Evolutionary conservation across 768 basidiomycete species (phyloP).

Genomic region (Royoungia palumana): DNA sequence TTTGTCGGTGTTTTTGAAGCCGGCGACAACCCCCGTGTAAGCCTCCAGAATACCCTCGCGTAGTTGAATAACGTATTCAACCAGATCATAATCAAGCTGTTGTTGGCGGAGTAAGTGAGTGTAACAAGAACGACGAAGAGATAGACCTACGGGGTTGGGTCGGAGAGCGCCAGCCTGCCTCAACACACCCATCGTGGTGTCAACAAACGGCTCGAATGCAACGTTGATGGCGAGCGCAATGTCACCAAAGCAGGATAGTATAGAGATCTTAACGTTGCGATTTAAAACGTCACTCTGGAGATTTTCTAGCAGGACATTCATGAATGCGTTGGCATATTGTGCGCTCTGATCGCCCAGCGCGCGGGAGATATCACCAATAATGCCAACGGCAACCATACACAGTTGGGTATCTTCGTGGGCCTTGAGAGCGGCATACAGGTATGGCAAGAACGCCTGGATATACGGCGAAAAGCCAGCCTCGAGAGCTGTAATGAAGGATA

Average conservation of each 20-base stretch:
- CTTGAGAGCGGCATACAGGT: conserved; percentile 83
- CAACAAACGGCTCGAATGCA: conserved; percentile 83
- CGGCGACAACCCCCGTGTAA: conserved; percentile 91
- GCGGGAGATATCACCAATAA: conserved; percentile 95
- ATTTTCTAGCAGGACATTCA: conserved; percentile 89
- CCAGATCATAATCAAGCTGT: conserved; percentile 81
- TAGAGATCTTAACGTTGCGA: conserved; percentile 95
- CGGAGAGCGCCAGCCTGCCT: conserved; percentile 86
- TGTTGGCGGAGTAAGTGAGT: background rate
- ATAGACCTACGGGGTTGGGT: conserved; percentile 71
- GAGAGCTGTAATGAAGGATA: conserved; percentile 48
- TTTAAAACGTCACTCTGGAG: conserved; percentile 87
- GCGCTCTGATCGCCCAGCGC: conserved; percentile 82
- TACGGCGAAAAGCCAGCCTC: conserved; percentile 79
- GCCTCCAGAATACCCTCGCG: conserved; percentile 97
- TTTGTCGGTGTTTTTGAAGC: conserved; percentile 80
- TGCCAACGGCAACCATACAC: conserved; percentile 92
- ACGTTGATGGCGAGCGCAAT: conserved; percentile 90
- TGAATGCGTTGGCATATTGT: conserved; percentile 84
- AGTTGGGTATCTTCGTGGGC: conserved; percentile 94
- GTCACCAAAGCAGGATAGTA: conserved; percentile 93
- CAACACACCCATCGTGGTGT: conserved; percentile 87
- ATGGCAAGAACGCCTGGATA: conserved; percentile 81
- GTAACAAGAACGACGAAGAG: background rate
- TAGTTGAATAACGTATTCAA: conserved; percentile 87